Conservation (phyloP, 1,139 yeast species). For the Schwanniomyces etchellsii region DNA sequence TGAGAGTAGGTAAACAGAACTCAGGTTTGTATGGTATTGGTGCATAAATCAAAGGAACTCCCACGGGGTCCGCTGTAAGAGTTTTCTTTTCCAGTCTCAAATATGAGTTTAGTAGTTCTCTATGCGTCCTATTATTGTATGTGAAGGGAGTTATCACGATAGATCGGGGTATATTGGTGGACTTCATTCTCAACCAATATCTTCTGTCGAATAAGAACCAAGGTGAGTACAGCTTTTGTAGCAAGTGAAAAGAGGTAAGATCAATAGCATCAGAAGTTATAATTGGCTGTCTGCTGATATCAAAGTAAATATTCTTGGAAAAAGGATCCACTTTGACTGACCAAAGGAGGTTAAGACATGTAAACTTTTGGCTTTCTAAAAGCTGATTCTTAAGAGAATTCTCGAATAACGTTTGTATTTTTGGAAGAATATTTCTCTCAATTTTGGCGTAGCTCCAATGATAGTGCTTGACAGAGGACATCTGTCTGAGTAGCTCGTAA, state of each 20-base stretch:
- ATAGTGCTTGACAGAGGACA: constrained; percentile 37
- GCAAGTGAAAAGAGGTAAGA: constrained; percentile 2
- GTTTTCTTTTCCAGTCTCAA: too few relatives aligned
- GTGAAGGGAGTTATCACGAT: background rate
- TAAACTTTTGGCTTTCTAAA: constrained; percentile 7
- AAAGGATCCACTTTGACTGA: constrained; percentile 7
- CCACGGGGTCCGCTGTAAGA: constrained; percentile 1
- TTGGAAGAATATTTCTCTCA: constrained; percentile 27
- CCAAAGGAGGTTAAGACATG: constrained; percentile 19
- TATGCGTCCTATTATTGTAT: background rate
- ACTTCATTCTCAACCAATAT: constrained; percentile 20
- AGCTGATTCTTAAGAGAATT: background rate
- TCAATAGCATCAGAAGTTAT: constrained; percentile 11
- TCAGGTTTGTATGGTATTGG: too few relatives aligned
- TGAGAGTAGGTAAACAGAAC: too few relatives aligned
- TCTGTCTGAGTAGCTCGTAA: constrained; percentile 23
- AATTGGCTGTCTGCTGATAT: constrained; percentile 21
- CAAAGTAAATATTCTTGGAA: constrained; percentile 5
- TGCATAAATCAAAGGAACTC: constrained; percentile 5
- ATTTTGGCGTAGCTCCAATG: constrained; percentile 44
- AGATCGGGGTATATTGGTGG: too few relatives aligned
- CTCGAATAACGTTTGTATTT: constrained; percentile 8
- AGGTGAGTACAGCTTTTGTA: constrained; percentile 12
- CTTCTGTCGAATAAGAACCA: constrained; percentile 36
- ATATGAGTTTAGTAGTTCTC: too few relatives aligned